Evolutionary conservation across 2,329 filamentous ascomycete genomes (phyloP), one percentile per base, ranked within the genome.

Genomic region (Eurotiales sp.): DNA sequence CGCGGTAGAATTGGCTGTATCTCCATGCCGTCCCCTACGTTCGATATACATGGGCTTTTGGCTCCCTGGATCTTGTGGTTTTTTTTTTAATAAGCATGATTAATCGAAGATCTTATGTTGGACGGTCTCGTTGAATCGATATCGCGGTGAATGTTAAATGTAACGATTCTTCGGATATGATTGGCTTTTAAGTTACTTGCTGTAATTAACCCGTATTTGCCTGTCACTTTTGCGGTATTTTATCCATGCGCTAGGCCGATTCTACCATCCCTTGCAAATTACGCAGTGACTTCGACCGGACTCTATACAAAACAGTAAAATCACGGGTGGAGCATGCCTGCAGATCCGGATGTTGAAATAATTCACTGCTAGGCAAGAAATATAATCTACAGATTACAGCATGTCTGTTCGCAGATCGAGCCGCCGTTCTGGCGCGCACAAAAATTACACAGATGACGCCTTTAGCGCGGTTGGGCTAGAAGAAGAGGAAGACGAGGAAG

Each of bases 371-470:
- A 43, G 11, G 12, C 23, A 62, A 49, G n/a, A n/a, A n/a, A n/a
- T n/a, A n/a, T n/a, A n/a, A n/a, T n/a, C n/a, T n/a, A n/a, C n/a
- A n/a, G n/a, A 46, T 36, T 39, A 25, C 14, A 34, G 5, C 17
- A 54, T 54, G 52, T 50, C 57, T 25, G 52, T 59, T 19, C 67
- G 69, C 57, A 66, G 68, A 54, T 70, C 69, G 17, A 61, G 55
- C 40, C 70, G 70, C 54, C 52, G 59, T n/a, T 59, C 59, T 43
- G 60, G 64, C 23, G 52, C 60, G n/a, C 62, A 49, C 49, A 60
- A 62, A 8, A 64, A 60, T 34, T 72, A 72, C 51, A 61, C 62
- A 17, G 53, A 63, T 43, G 71, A 73, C 55, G 60, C 64, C 12
- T 69, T 72, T 46, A 61, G 64, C 50, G 54, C 56, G 3, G 61